Evolutionary conservation across 495 filamentous ascomycete species (phyloP).

Genomic region (Entonaema liquescens): DNA sequence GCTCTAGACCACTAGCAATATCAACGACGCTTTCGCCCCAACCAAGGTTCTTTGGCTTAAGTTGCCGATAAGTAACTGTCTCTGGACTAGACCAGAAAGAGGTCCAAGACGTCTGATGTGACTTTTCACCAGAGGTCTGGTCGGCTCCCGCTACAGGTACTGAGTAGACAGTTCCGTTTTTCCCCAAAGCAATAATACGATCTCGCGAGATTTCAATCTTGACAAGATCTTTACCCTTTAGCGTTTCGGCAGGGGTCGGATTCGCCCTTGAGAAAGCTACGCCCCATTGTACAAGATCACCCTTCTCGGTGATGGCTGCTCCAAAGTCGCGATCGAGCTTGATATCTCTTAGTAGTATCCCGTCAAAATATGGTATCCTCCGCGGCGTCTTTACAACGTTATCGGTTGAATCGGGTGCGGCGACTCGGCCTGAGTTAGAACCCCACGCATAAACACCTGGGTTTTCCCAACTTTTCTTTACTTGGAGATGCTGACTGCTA

Average conservation of each 20-base stretch:
- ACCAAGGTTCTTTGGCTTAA: slow-evolving; percentile 71
- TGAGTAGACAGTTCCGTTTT: slow-evolving; percentile 84
- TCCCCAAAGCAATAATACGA: slow-evolving; percentile 81
- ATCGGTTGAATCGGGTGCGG: slow-evolving; percentile 83
- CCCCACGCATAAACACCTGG: slow-evolving; percentile 96
- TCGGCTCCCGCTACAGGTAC: slow-evolving; percentile 78
- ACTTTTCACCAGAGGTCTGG: slow-evolving; percentile 70
- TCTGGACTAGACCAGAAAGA: slow-evolving; percentile 74
- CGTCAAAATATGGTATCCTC: slow-evolving; percentile 83
- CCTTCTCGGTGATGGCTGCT: slow-evolving; percentile 87
- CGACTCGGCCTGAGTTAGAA: slow-evolving; percentile 83
- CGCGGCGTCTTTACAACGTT: slow-evolving; percentile 78
- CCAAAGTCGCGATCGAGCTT: slow-evolving; percentile 85
- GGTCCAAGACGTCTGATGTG: slow-evolving; percentile 67
- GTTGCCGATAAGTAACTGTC: slow-evolving; percentile 67
- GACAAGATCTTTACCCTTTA: slow-evolving; percentile 81
- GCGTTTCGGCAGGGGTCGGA: slow-evolving; percentile 68
- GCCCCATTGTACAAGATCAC: slow-evolving; percentile 94
- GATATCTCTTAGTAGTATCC: slow-evolving; percentile 83
- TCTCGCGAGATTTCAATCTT: slow-evolving; percentile 79
- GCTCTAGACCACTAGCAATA: slow-evolving; percentile 81
- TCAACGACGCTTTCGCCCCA: slow-evolving; percentile 79
- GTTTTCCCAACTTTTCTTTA: slow-evolving; percentile 86
- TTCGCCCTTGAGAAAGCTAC: slow-evolving; percentile 66
- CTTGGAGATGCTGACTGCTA: slow-evolving; percentile 81